Conservation (phyloP, 192 early-diverging fungal species). For the Haplosporangium gracile region DNA sequence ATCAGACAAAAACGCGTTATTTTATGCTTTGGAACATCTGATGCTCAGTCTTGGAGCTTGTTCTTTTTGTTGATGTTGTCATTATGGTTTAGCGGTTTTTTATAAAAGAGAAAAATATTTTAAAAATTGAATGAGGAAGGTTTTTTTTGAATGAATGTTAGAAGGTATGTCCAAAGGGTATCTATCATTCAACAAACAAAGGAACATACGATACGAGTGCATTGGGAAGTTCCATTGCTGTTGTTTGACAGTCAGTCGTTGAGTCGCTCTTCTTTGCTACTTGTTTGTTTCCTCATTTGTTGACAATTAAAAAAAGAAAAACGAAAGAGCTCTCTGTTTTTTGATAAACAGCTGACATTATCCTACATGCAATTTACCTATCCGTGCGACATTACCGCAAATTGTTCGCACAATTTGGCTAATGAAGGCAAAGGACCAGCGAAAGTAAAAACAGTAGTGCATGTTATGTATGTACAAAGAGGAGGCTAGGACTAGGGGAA, state of each 20-base stretch:
- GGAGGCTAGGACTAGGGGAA: too few species aligned
- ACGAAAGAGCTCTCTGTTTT: neutral
- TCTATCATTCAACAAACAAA: too few species aligned
- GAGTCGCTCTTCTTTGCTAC: too few species aligned
- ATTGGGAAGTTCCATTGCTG: too few species aligned
- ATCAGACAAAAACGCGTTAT: neutral
- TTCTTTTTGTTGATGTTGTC: neutral
- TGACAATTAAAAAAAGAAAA: neutral
- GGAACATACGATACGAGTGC: too few species aligned
- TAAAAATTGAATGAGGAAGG: too few species aligned
- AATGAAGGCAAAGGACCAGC: neutral
- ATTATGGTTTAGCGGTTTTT: neutral
- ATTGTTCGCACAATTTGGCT: neutral
- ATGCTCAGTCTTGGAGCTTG: neutral
- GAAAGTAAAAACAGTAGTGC: neutral
- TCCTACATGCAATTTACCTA: neutral
- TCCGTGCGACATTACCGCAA: neutral
- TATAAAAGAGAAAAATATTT: too few species aligned
- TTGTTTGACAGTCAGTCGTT: too few species aligned
- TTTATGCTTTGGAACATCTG: neutral
- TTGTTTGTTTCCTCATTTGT: neutral
- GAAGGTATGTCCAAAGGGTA: too few species aligned
- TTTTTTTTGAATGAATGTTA: too few species aligned
- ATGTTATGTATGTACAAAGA: too few species aligned
- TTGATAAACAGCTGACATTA: conserved; percentile 2